These are phyloP conservation scores for Calonectria naviculata DNA, from an alignment of 2,329 filamentous ascomycete genomes.

Conservation along the genomic window DNA sequence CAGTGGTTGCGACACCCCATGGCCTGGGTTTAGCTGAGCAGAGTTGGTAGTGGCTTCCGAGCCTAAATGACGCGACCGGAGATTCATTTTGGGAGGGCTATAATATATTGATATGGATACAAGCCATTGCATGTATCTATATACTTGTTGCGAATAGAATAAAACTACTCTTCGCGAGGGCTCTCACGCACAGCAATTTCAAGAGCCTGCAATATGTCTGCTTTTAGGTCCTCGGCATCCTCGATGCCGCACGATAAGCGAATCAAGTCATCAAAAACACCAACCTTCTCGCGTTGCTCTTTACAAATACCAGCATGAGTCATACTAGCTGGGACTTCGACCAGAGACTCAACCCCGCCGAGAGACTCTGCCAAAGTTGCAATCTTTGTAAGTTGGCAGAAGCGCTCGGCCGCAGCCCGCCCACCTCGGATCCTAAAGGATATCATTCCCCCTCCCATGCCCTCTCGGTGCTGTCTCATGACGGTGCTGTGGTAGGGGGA, in stretches of 20 bases:
- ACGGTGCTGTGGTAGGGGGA: conserved; percentile 89
- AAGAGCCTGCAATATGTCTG: conserved; percentile 84
- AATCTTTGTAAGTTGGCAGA: conserved; percentile 89
- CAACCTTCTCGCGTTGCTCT: conserved; percentile 89
- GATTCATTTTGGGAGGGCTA: too few species aligned
- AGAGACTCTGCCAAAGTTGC: conserved; percentile 95
- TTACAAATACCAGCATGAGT: conserved; percentile 96
- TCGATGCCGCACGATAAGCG: conserved; percentile 94
- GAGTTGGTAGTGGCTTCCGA: too few species aligned
- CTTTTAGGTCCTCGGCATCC: conserved; percentile 84
- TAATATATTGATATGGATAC: too few species aligned
- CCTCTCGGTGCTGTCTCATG: conserved; percentile 91
- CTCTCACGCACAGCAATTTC: conserved; percentile 71
- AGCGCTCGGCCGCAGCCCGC: conserved; percentile 84
- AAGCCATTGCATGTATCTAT: too few species aligned
- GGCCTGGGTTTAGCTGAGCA: too few species aligned
- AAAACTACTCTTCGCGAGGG: too few species aligned
- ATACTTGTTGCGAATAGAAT: too few species aligned
- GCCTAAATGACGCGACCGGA: too few species aligned
- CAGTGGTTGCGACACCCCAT: too few species aligned
- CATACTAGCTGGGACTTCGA: conserved; percentile 96
- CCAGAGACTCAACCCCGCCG: conserved; percentile 90
- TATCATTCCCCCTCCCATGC: conserved; percentile 96
- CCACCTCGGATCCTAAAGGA: conserved; percentile 94
- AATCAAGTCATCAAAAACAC: conserved; percentile 94